phyloP scores from a whole-genome alignment of 129 eudicot species.

The sunflower (Helianthus annuus) region HanXRQr2.0-SUNRISE NC_035436.2:138179603-138180102 shows the following conservation, averaged over 20 bases:
- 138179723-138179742: constrained; percentile 54
- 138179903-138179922: constrained; percentile 70
- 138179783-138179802: constrained; percentile 87
- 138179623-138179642: constrained; percentile 94
- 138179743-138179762: constrained; percentile 41
- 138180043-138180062: constrained; percentile 99
- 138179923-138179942: constrained; percentile 51
- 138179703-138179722: constrained; percentile 99
- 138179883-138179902: constrained; percentile 4
- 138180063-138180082: constrained; percentile 92
- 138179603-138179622: constrained; percentile 97
- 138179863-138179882: background rate
- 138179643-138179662: constrained; percentile 83
- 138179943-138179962: constrained; percentile 95
- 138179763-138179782: constrained; percentile 83
- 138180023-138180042: background rate
- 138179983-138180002: background rate
- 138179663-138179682: constrained; percentile 70
- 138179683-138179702: constrained; percentile 98
- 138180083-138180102: constrained; percentile 89
- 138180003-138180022: background rate
- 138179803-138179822: constrained; percentile 85
- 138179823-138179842: constrained; percentile 10
- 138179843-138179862: constrained; percentile 5
- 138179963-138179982: background rate